Evolutionary conservation across 1,284 basidiomycete species (phyloP), one percentile per base, ranked within the genome.

Genomic region (Omphalotus olearius): DNA sequence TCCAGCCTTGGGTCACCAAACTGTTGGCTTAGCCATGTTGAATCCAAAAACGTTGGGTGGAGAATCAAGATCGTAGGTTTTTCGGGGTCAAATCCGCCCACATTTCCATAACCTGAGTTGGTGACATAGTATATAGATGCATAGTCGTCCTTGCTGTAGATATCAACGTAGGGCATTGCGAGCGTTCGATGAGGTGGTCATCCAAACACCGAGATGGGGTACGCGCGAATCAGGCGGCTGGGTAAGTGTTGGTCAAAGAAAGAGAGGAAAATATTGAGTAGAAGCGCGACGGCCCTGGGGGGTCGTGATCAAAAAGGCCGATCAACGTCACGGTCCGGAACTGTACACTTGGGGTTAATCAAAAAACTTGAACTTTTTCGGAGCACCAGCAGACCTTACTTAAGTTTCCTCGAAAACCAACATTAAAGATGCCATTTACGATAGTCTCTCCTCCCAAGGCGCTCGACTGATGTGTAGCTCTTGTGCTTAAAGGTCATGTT

Each of bases 51-150:
- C 23, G 75, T 66, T 5, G 86, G 85, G 57, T 84, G 86, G 1
- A 89, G 67, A 52, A 89, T 71, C 48, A 85, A 73, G 55, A 88
- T 69, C 0, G 81, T 82, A 0, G 85, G 79, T 61, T 80, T 85
- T 35, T 70, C 69, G 13, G 78, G 76, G 62, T 83, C 73, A 66
- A 90, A 87, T 51, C 77, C 78, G 57, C 82, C 74, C 53, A 86
- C 83, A 59, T 80, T 82, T 55, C 71, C 69, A 49, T 63, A 67
- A 9, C 66, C 62, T 3, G 75, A 69, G 64, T 86, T 88, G 4
- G 87, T 86, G 52, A 61, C 75, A 66, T 90, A 90, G 74, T 75
- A 84, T 53, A 90, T 76, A 13, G 83, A 81, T 44, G 79, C 80
- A 64, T 80, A 83, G 71, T 89, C 86, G 56, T 80, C 76, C 37